phyloP scores from a whole-genome alignment of 2,329 filamentous ascomycete species.

The Trichophyton simii region DNA sequence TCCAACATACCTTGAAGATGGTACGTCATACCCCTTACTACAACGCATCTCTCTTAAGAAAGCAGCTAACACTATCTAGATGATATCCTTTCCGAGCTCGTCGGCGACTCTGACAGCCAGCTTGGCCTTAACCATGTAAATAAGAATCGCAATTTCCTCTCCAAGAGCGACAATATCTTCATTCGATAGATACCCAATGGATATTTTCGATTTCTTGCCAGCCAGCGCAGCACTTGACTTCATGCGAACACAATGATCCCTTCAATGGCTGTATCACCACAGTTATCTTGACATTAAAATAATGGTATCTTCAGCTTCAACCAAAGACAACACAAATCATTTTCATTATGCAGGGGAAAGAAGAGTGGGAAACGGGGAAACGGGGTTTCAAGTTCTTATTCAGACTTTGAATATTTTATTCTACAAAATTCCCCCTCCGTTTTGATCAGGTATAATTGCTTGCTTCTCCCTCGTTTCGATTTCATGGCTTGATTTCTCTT shows the following conservation, averaged over 20 bases:
- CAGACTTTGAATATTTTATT: neutral
- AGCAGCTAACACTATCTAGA: constrained; percentile 20
- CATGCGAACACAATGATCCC: neutral
- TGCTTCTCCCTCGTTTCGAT: neutral
- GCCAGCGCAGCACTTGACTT: neutral
- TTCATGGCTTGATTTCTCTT: neutral
- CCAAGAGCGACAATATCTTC: constrained; percentile 50
- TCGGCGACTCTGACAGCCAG: constrained; percentile 69
- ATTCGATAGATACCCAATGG: constrained; percentile 38
- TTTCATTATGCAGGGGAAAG: neutral
- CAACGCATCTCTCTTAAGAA: neutral
- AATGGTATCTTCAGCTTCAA: neutral
- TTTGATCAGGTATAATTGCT: neutral
- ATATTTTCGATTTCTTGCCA: neutral
- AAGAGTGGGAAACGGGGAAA: neutral
- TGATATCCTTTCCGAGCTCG: constrained; percentile 39
- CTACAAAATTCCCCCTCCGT: neutral
- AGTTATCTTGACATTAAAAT: neutral
- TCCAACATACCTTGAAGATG: constrained; percentile 73
- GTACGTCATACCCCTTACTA: constrained; percentile 40
- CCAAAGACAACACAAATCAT: neutral
- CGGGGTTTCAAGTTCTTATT: neutral
- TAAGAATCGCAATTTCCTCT: constrained; percentile 48
- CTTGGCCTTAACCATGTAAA: constrained; percentile 56
- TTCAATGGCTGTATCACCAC: neutral